Evolutionary conservation across 163 green algal genomes (phyloP), one percentile per base, ranked within the genome.

Genomic region (Coccomyxa subellipsoidea): DNA sequence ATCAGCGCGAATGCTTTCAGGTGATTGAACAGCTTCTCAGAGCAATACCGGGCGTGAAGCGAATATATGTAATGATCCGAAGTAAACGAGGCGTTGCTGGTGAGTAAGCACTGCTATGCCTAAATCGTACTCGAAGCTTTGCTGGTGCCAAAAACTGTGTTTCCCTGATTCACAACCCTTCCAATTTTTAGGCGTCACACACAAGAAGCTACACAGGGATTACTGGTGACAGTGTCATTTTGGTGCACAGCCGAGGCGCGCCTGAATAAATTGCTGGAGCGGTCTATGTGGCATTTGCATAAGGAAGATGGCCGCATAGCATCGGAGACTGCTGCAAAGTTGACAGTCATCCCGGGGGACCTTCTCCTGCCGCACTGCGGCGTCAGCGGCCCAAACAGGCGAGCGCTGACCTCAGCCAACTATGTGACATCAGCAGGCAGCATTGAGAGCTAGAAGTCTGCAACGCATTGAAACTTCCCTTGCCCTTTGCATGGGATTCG

Each of bases 21-120:
- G 38, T 80, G 25, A 34, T 80, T 15, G 76, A 80, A 29, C 76
- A 80, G 39, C 76, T 80, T 29, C 76, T 80, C 3, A 35, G 76
- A 25, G 18, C 69, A 15, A 37, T 80, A 15, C 76, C 76, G 0
- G 76, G 34, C 29, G 21, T 80, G 0, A 80, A 69, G 76, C 38
- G 39, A 0, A 80, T 80, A 15, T 80, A 38, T 35, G 76, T 80
- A 7, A 80, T 80, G 8, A 37, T 80, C 18, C 76, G 76, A 36
- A 39, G 76, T 5, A 66, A 69, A 39, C 76, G 38, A 6, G 76
- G 39, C 38, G 15, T 80, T 7, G 35, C 36, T 34, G 76, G 76
- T 80, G 76, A 78, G 25, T 78, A 47, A n/a, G n/a, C n/a, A n/a
- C n/a, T n/a, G n/a, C n/a, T n/a, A 1, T 59, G 5, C 47, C 21